phyloP scores from a whole-genome alignment of 305 asterid genomes.

The Petunia hybrid region DNA sequence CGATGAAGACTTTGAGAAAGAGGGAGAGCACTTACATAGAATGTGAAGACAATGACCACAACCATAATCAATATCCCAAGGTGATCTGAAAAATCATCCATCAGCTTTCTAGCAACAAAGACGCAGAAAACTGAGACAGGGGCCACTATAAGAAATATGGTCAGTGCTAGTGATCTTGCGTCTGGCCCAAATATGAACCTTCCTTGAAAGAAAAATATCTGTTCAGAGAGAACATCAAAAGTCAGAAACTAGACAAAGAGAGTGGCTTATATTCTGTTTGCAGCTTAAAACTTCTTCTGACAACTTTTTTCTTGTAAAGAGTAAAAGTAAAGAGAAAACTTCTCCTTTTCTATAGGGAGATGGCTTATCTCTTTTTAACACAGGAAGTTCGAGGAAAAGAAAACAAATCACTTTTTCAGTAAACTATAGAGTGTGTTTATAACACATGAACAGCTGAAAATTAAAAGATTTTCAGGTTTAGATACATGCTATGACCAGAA shows the following conservation, averaged over 20 bases:
- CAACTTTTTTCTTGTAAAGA: not conserved
- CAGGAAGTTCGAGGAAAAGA: not conserved
- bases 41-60: conserved; percentile 67
- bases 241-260: conserved; percentile 32
- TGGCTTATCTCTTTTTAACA: not conserved
- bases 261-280: conserved; percentile 4
- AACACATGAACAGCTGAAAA: conserved; percentile 20
- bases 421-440: not conserved
- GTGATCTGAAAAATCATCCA: conserved; percentile 69
- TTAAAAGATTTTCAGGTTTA: conserved; percentile 11
- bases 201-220: conserved; percentile 91
- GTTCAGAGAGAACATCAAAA: conserved; percentile 44
- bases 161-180: conserved; percentile 85
- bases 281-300: not conserved
- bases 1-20: not conserved
- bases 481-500: not conserved
- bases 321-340: not conserved
- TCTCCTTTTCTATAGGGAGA: no score
- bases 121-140: conserved; percentile 82
- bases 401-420: not conserved
- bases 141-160: conserved; percentile 83
- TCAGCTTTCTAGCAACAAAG: conserved; percentile 89
- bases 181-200: conserved; percentile 97
- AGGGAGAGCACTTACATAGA: conserved; percentile 61
- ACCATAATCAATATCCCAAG: conserved; percentile 81